Evolutionary conservation across 805 yeast species (phyloP), one percentile per base, ranked within the genome.

Genomic region (Millerozyma acaciae): DNA sequence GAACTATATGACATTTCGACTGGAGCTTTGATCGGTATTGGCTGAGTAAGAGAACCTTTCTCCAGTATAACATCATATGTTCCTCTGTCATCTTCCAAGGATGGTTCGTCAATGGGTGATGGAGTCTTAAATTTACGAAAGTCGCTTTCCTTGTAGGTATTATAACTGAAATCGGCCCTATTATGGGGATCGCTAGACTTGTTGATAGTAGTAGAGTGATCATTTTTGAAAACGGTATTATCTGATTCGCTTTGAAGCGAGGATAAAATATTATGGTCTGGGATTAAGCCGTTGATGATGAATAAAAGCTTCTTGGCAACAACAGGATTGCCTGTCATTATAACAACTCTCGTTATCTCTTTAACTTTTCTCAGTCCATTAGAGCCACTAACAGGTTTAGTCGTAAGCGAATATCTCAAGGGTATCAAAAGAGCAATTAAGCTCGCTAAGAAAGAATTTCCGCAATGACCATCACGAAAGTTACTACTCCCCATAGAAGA

Each of bases 261-360:
- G 8, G 21, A 14, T 16, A 27, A 34, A 10, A 41, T 33, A 17
- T 46, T 45, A 21, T 54, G 60, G 42, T 65, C 64, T 1, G 75
- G 70, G 12, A 77, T 51, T 16, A 77, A 37, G 0, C 76, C 81
- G 33, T 75, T 65, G 6, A 77, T 40, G 6, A 77, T 70, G 35
- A 75, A 76, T 0, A 76, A 58, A 34, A 77, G 54, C 46, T 76
- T 76, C 44, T 76, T 78, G 1, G 82, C 80, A 7, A 77, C 78
- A 6, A 70, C 70, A 21, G 78, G 75, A 45, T 77, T 77, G 10
- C 78, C 73, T 0, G 83, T 76, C 71, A 76, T 66, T 3, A 77
- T 61, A 1, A 76, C 76, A 1, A 77, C 61, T 27, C 81, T 60
- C 6, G 72, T 60, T n/a, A 65, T 51, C 26, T 62, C 68, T 20